These are phyloP conservation scores for Prunella vulgaris DNA, from an alignment of 257 asterid genomes.

Conservation along the genomic window DNA sequence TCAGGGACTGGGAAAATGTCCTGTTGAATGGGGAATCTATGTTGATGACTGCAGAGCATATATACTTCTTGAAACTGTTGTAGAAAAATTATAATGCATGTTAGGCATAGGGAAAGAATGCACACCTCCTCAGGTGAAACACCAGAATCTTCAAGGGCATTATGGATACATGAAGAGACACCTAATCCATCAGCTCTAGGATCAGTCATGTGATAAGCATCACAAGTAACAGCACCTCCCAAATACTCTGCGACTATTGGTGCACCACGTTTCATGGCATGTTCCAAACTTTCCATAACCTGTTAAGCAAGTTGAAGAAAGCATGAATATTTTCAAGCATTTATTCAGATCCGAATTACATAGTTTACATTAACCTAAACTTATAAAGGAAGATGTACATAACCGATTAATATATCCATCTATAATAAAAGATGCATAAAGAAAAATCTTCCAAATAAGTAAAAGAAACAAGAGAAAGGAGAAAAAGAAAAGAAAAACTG, in stretches of 20 bases:
- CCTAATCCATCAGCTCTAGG: slow-evolving; percentile 99
- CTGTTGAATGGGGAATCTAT: background rate
- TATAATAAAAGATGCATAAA: no score
- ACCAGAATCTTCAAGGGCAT: slow-evolving; percentile 83
- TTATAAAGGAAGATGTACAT: background rate
- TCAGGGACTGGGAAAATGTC: background rate
- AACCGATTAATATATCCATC: background rate
- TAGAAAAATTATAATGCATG: background rate
- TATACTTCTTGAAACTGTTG: background rate
- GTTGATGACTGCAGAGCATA: background rate
- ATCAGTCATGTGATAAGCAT: slow-evolving; percentile 96
- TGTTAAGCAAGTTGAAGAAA: slow-evolving; percentile 26
- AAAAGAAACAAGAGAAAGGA: background rate
- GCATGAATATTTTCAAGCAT: slow-evolving; percentile 3
- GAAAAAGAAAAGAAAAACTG: background rate
- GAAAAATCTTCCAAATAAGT: background rate
- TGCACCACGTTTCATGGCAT: slow-evolving; percentile 90
- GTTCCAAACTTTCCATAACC: slow-evolving; percentile 98
- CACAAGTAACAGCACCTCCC: slow-evolving; percentile 96
- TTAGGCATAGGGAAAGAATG: slow-evolving; percentile 16
- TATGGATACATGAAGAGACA: slow-evolving; percentile 81
- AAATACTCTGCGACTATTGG: slow-evolving; percentile 91
- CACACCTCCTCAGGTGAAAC: slow-evolving; percentile 89
- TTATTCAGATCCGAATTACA: background rate
- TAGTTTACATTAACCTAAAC: background rate